A percentile compares a stretch with the other conserved stretches of the same genome.
phyloP scores from a whole-genome alignment of 352 stramenopile genomes.

The Pythium volutum region DNA sequence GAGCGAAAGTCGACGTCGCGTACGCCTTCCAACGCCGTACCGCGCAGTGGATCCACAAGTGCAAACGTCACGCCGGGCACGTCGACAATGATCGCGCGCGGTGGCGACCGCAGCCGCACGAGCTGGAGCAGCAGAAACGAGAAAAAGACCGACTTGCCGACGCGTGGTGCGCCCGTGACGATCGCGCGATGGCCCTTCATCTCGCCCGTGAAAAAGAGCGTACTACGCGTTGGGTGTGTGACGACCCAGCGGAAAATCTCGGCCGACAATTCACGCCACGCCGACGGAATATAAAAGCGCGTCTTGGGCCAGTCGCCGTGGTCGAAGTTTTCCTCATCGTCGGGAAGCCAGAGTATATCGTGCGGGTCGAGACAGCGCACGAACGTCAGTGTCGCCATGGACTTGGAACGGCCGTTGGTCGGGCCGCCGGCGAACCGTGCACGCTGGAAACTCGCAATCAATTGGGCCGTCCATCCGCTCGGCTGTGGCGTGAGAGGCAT shows the following conservation, averaged over 20 bases:
- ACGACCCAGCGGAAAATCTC: conserved; percentile 10
- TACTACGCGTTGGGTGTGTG: background rate
- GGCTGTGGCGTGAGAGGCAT: too few relatives aligned
- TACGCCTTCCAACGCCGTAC: conserved; percentile 3
- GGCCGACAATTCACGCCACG: conserved; percentile 3
- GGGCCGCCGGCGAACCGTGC: background rate
- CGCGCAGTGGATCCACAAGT: background rate
- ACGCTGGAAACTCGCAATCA: background rate
- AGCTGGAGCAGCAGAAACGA: conserved; percentile 12
- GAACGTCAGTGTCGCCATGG: background rate
- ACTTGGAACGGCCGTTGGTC: background rate
- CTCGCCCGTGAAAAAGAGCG: background rate
- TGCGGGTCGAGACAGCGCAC: background rate
- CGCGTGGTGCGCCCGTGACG: conserved; percentile 9
- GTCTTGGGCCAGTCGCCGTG: background rate
- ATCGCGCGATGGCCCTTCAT: conserved; percentile 8
- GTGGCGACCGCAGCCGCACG: background rate
- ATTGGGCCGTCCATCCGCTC: background rate
- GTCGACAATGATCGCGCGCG: conserved; percentile 15
- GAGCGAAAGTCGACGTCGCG: conserved; percentile 11
- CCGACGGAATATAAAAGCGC: background rate
- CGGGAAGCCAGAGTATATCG: conserved; percentile 4
- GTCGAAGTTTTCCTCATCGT: background rate
- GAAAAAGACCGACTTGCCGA: conserved; percentile 23
- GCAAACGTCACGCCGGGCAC: conserved; percentile 20